A percentile compares a stretch with the other conserved stretches of the same genome.
These are phyloP conservation scores for Cicer arietinum DNA, from an alignment of 306 rosid species.

Conservation along the genomic window DNA sequence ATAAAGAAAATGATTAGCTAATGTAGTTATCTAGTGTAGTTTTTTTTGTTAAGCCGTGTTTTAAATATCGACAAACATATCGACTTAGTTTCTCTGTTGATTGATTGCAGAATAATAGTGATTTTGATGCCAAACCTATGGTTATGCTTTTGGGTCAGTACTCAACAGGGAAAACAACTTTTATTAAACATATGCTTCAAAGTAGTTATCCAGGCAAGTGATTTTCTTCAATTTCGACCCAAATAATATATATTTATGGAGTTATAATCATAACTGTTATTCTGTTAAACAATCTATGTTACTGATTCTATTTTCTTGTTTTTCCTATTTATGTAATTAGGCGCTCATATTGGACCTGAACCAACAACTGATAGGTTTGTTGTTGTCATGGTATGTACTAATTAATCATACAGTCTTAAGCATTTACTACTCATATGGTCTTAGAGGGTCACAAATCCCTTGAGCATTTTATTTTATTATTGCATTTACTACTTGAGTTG, in stretches of 20 bases:
- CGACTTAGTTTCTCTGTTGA: constrained; percentile 17
- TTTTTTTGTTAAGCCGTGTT: not conserved
- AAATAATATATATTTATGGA: constrained; percentile 5
- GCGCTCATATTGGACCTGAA: constrained; percentile 99
- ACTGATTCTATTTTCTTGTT: constrained; percentile 30
- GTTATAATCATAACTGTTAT: constrained; percentile 1
- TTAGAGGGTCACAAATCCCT: constrained; percentile 18
- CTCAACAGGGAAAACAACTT: constrained; percentile 97
- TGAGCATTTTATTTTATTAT: too few relatives aligned
- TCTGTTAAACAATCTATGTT: not conserved
- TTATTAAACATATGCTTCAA: constrained; percentile 86
- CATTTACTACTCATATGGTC: not conserved
- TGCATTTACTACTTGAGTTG: too few relatives aligned
- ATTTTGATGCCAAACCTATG: constrained; percentile 98
- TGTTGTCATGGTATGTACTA: constrained; percentile 83
- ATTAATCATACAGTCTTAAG: not conserved
- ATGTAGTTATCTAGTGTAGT: not conserved
- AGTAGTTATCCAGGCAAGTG: constrained; percentile 87
- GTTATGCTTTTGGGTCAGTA: constrained; percentile 97
- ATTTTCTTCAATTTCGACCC: not conserved
- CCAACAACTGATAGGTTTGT: constrained; percentile 99
- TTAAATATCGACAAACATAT: constrained; percentile 1
- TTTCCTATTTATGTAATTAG: constrained; percentile 48
- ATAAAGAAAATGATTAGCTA: constrained; percentile 8
- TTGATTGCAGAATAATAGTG: constrained; percentile 77